phyloP scores from a whole-genome alignment of 257 asterid genomes.

The Linderniella brevidens region DNA sequence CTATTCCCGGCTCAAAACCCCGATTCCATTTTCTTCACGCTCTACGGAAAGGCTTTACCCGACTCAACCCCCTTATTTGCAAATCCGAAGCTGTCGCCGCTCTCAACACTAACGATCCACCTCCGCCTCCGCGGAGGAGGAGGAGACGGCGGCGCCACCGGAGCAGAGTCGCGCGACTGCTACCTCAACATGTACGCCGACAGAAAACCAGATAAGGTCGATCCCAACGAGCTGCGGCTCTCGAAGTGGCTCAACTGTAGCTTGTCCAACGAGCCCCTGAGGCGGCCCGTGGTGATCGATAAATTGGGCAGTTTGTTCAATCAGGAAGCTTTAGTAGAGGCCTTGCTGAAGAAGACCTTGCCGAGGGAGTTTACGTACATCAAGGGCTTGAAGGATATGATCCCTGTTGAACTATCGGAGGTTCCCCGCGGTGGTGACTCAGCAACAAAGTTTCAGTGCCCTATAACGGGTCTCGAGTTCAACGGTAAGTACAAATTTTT shows the following conservation, averaged over 20 bases:
- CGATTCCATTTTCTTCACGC: slow-evolving; percentile 36
- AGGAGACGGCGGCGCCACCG: slow-evolving; percentile 94
- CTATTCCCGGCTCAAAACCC: slow-evolving; percentile 19
- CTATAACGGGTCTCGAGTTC: slow-evolving; percentile 60
- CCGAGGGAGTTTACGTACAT: slow-evolving; percentile 69
- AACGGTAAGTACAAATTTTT: slow-evolving; percentile 64
- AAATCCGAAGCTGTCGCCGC: slow-evolving; percentile 20
- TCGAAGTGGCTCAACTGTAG: slow-evolving; percentile 77
- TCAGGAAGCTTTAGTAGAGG: slow-evolving; percentile 82
- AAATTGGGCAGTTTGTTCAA: slow-evolving; percentile 78
- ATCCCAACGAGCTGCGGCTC: slow-evolving; percentile 63
- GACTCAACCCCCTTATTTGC: slow-evolving; percentile 26
- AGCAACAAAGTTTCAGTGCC: slow-evolving; percentile 55
- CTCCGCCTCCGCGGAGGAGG: slow-evolving; percentile 64
- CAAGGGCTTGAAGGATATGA: slow-evolving; percentile 92
- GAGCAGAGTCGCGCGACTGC: slow-evolving; percentile 92
- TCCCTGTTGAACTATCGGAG: slow-evolving; percentile 35
- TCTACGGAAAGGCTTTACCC: slow-evolving; percentile 39
- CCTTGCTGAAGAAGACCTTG: slow-evolving; percentile 60
- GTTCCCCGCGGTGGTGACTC: slow-evolving; percentile 28
- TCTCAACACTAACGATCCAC: slow-evolving; percentile 48
- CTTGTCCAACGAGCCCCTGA: slow-evolving; percentile 68
- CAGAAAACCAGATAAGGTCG: slow-evolving; percentile 72
- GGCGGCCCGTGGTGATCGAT: slow-evolving; percentile 62
- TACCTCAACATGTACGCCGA: slow-evolving; percentile 74